Evolutionary conservation across 352 stramenopile species (phyloP).

Genomic region (Plasmopara halstedii): DNA sequence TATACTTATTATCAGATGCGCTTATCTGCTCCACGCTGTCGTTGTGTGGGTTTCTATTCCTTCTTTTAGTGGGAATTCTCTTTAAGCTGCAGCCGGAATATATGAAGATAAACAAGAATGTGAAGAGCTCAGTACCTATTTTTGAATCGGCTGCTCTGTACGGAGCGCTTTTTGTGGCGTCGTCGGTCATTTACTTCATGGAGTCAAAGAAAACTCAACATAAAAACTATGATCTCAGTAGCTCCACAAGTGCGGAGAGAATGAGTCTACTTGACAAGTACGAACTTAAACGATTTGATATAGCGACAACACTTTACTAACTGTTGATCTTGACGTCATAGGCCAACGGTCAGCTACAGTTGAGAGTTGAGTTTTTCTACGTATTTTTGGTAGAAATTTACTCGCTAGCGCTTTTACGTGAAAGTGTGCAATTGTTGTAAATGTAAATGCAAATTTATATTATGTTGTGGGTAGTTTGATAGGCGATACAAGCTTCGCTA

Average conservation of each 20-base stretch:
- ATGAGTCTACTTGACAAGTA: conserved; percentile 56
- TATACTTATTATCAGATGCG: too few relatives aligned
- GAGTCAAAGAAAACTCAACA: conserved; percentile 47
- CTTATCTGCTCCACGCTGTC: conserved; percentile 72
- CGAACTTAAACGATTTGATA: not conserved
- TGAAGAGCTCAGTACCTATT: conserved; percentile 50
- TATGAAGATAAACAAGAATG: conserved; percentile 75
- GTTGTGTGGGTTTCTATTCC: conserved; percentile 68
- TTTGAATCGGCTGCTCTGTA: conserved; percentile 70
- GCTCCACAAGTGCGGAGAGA: conserved; percentile 44
- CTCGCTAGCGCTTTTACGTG: too few relatives aligned
- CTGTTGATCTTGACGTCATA: conserved; percentile 10
- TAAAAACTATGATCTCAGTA: conserved; percentile 34
- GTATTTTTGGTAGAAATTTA: too few relatives aligned
- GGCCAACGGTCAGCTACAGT: conserved; percentile 27
- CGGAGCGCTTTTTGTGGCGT: conserved; percentile 59
- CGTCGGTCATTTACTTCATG: conserved; percentile 58
- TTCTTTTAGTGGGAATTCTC: conserved; percentile 51
- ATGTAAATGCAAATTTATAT: too few relatives aligned
- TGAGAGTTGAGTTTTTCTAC: conserved; percentile 11
- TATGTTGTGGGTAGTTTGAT: too few relatives aligned
- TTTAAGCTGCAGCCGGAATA: conserved; percentile 76
- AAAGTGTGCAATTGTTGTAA: too few relatives aligned
- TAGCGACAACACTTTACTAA: not conserved
- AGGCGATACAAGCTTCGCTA: too few relatives aligned